Conservation (phyloP, 2,329 filamentous ascomycete genomes). For the Saccharata proteae region DNA sequence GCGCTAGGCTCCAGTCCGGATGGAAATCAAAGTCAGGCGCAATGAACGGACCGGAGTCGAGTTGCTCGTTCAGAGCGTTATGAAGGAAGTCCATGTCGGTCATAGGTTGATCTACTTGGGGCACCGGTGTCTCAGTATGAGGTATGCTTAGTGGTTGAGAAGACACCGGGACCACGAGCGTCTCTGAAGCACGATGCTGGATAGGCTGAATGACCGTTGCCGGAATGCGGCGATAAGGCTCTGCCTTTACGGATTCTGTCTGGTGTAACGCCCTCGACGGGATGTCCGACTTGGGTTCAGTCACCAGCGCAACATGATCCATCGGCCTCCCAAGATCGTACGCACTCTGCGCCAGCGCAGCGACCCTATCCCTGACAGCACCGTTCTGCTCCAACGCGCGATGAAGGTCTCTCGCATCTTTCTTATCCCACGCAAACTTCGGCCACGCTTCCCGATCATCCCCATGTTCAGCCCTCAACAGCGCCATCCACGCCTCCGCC, state of each 20-base stretch:
- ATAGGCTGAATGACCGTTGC: not conserved
- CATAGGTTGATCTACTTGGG: slow-evolving; percentile 1
- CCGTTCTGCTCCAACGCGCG: slow-evolving; percentile 52
- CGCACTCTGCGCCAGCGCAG: slow-evolving; percentile 45
- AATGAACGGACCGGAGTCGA: slow-evolving; percentile 3
- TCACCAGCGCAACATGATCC: slow-evolving; percentile 20
- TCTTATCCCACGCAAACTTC: slow-evolving; percentile 47
- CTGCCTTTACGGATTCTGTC: not conserved
- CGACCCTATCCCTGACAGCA: slow-evolving; percentile 38
- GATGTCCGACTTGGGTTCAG: slow-evolving; percentile 9
- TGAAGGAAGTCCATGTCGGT: slow-evolving; percentile 4
- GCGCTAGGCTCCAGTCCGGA: slow-evolving; percentile 2
- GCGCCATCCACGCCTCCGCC: slow-evolving; percentile 48
- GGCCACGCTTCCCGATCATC: slow-evolving; percentile 38
- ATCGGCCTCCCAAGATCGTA: slow-evolving; percentile 48
- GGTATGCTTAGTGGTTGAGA: slow-evolving; percentile 1
- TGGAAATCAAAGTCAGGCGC: slow-evolving; percentile 6
- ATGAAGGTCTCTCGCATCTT: slow-evolving; percentile 50
- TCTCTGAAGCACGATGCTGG: not conserved
- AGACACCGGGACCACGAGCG: slow-evolving; percentile 1
- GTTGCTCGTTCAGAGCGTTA: slow-evolving; percentile 4
- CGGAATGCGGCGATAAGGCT: not conserved
- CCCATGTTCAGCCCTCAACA: slow-evolving; percentile 42
- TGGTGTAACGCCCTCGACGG: slow-evolving; percentile 6
- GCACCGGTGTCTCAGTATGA: not conserved